Evolutionary conservation across 2,329 filamentous ascomycete genomes (phyloP), one percentile per base, ranked within the genome.

Genomic region (Clarireedia homoeocarpa): DNA sequence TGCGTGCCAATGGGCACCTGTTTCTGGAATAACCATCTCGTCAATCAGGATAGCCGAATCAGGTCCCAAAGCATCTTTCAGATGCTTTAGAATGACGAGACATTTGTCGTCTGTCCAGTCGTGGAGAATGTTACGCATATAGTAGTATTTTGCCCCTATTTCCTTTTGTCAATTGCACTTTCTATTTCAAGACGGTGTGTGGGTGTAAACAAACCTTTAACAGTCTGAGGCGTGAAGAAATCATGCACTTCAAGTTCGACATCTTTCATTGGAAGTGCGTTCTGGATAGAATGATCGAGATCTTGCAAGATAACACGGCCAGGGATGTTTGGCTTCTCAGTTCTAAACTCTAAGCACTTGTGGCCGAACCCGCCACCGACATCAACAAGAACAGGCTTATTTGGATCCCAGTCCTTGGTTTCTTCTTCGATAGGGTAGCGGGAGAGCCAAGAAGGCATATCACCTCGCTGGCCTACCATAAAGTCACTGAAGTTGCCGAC

Each of bases 21-120:
- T 61, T 26, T 74, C 64, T 0, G 73, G 71, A 6, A 76, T 45
- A 2, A 75, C 69, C 34, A 72, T 67, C 14, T 77, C 75, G 56
- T 74, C 71, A 47, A 77, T 71, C 15, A 77, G 57, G 26, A 77
- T 67, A 4, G 24, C 6, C 15, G 44, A 30, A 2, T 54, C 44
- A 5, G 42, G 42, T 0, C n/a, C 42, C 15, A 54, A 7, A 47
- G 51, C 51, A 4, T 44, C 27, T 3, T 40, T 20, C 5, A 54
- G 27, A 7, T 54, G 47, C 2, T 17, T 46, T 9, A 60, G 26
- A 30, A 60, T 60, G 6, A 45, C 2, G 12, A 47, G 15, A 1
- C n/a, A 20, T 24, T 69, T 62, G 5, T 69, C 61, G 44, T 74
- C 70, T 1, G 67, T 65, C 61, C 64, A 73, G 59, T 74, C 70